Base-by-base conservation (phyloP, 805 yeast species). In the Candida vartiovaarae region DNA sequence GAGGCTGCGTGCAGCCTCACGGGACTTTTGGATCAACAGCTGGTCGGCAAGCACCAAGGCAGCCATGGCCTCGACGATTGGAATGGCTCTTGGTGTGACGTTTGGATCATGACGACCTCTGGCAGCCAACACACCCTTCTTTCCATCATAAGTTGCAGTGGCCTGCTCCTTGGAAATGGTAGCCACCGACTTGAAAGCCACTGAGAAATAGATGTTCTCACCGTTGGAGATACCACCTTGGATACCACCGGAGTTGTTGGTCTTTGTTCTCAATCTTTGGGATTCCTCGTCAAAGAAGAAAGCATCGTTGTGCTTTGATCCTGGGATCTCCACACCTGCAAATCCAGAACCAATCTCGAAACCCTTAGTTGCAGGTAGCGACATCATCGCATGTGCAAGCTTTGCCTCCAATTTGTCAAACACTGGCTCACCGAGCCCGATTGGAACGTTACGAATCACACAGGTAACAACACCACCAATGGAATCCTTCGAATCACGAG, bases 181-280 rank as follows among this genome's bases (percentile, higher is more conserved):
- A 40, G 99, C 99, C 15, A 96, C 97, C 3, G 98, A 90, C 71
- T 93, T 93, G 79, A 93, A 93, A 4, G 98, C 97, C 37, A 93
- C 91, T 26, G 86, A 83, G 66, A 93, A 93, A 71, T 84, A 93
- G 59, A 93, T 85, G 67, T 85, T 75, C 67, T 93, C 99, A 55
- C 99, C 99, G 62, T 93, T 93, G 41, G 95, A 71, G 61, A 93
- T 93, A 61, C 99, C 99, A 60, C 99, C 99, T 72, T 93, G 99
- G 50, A 89, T 79, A 68, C 99, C 99, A 56, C 98, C 99, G 15
- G 95, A 85, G 66, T 83, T 81, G 71, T 93, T 93, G 20, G 98
- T 90, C 55, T 64, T 74, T 26, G 99, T 93, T 65, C 91, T 83
- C 61, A 93, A 72, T 58, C 73, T 75, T 27, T 81, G 78, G 9